Conservation (phyloP, 2,329 filamentous ascomycete genomes). For the Xylaria hypoxylon region DNA sequence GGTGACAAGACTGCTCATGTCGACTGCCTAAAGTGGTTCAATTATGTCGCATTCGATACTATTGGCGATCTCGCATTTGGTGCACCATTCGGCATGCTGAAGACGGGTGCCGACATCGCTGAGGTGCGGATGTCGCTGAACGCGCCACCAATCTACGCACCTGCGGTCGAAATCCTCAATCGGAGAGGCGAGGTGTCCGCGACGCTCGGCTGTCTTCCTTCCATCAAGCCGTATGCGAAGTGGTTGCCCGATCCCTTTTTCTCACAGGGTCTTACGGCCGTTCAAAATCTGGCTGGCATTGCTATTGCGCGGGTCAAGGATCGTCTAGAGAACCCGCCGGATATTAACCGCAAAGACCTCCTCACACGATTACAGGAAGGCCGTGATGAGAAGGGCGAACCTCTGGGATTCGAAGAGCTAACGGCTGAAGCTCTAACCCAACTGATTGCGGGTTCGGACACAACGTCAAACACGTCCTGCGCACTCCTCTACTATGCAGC, state of each 20-base stretch:
- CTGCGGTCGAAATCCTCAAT: conserved; percentile 89
- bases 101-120: conserved; percentile 78
- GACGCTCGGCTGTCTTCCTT: conserved; percentile 79
- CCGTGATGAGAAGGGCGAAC: conserved; percentile 80
- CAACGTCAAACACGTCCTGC: conserved; percentile 83
- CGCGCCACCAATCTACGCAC: conserved; percentile 73
- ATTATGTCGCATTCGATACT: conserved; percentile 70
- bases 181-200: conserved; percentile 87
- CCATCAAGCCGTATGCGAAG: conserved; percentile 81
- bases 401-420: conserved; percentile 80
- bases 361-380: conserved; percentile 88
- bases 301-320: conserved; percentile 84
- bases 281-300: conserved; percentile 86
- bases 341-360: conserved; percentile 78
- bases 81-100: conserved; percentile 85
- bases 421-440: conserved; percentile 92
- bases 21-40: conserved; percentile 85
- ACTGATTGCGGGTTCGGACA: conserved; percentile 83
- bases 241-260: conserved; percentile 88
- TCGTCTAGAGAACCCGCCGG: conserved; percentile 75
- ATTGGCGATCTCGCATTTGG: conserved; percentile 75
- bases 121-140: conserved; percentile 75
- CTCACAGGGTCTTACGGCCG: conserved; percentile 76
- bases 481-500: conserved; percentile 83
- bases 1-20: conserved; percentile 68